Evolutionary conservation across 2,329 filamentous ascomycete genomes (phyloP).

Genomic region (Fusarium equiseti): DNA sequence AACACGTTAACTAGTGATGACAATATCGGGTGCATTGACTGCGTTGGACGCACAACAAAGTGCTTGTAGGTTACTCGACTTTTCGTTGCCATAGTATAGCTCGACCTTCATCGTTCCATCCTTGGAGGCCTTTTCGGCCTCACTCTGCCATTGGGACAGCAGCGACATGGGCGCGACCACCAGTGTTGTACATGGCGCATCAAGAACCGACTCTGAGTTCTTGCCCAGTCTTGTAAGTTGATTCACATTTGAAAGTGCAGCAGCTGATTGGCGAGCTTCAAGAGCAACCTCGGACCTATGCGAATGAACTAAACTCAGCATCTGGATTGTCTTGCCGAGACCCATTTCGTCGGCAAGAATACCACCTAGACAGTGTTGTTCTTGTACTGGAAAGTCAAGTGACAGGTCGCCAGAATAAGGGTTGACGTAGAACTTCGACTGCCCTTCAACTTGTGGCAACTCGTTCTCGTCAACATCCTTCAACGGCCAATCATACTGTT

Average conservation of each 20-base stretch:
- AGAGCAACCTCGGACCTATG: conserved; percentile 73
- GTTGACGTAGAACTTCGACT: conserved; percentile 90
- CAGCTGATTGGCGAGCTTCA: conserved; percentile 51
- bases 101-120: conserved; percentile 84
- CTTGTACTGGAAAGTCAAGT: conserved; percentile 89
- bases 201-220: conserved; percentile 67
- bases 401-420: conserved; percentile 96
- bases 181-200: conserved; percentile 88
- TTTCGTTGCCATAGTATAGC: conserved; percentile 93
- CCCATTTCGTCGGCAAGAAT: conserved; percentile 98
- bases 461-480: conserved; percentile 89
- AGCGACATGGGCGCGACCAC: conserved; percentile 98
- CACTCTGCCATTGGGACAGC: conserved; percentile 96
- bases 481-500: conserved; percentile 90
- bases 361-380: conserved; percentile 93
- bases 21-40: conserved; percentile 82
- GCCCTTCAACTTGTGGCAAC: conserved; percentile 72
- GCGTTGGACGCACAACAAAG: conserved; percentile 82
- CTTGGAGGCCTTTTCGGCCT: conserved; percentile 90
- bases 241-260: conserved; percentile 62
- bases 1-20: conserved; percentile 95
- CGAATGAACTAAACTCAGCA: conserved; percentile 92
- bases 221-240: conserved; percentile 72
- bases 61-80: conserved; percentile 79
- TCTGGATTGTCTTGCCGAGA: conserved; percentile 97